Evolutionary conservation across 768 basidiomycete species (phyloP).

Genomic region (Suillus brevipes): DNA sequence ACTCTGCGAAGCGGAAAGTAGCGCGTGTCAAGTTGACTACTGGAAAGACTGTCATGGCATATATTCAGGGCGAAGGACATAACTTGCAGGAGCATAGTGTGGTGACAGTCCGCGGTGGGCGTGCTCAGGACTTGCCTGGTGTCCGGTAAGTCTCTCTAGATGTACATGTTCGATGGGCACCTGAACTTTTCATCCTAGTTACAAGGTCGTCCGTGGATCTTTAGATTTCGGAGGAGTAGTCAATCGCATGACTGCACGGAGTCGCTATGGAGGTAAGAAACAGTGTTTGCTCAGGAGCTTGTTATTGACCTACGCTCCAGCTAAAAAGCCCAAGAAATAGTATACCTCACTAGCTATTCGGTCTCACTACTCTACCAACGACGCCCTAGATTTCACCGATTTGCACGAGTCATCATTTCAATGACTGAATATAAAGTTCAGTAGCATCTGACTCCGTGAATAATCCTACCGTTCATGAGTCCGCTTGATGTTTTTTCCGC

Average conservation of each 20-base stretch:
- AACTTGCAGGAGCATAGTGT: constrained; percentile 98
- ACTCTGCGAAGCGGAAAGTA: constrained; percentile 97
- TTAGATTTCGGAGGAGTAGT: constrained; percentile 91
- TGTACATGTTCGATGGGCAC: neutral
- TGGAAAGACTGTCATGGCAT: constrained; percentile 87
- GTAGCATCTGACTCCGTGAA: neutral
- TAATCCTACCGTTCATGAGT: neutral
- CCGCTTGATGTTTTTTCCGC: neutral
- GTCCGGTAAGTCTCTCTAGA: constrained; percentile 63
- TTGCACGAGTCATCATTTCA: neutral
- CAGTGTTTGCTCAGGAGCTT: neutral
- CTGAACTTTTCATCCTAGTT: constrained; percentile 47
- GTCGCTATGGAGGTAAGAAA: constrained; percentile 84
- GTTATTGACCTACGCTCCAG: constrained; percentile 31
- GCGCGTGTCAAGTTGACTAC: constrained; percentile 90
- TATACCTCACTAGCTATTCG: neutral
- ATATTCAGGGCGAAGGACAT: constrained; percentile 96
- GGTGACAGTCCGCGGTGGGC: constrained; percentile 90
- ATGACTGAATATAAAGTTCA: neutral
- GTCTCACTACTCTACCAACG: neutral
- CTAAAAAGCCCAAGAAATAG: constrained; percentile 86
- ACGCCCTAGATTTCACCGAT: constrained; percentile 1
- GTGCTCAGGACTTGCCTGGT: constrained; percentile 97
- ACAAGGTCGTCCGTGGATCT: constrained; percentile 92
- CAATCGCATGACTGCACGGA: constrained; percentile 75